phyloP scores from a whole-genome alignment of 306 rosid species.

The Boehmeria nivea region DNA sequence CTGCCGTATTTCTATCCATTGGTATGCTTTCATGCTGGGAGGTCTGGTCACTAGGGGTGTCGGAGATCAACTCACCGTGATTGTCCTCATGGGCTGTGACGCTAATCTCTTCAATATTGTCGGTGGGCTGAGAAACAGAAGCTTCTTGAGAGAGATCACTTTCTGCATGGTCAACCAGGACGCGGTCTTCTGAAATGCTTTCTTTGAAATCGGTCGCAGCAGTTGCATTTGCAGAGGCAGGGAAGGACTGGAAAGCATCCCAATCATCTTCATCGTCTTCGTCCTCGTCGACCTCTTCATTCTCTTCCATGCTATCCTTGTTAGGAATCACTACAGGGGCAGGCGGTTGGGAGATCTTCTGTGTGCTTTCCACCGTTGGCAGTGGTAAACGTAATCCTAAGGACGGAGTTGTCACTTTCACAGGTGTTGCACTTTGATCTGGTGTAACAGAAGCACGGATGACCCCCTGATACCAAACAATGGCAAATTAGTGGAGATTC shows the following conservation, averaged over 20 bases:
- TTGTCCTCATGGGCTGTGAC: slow-evolving; percentile 22
- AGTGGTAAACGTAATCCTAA: slow-evolving; percentile 64
- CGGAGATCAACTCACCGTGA: slow-evolving; percentile 21
- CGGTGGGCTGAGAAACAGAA: slow-evolving; percentile 19
- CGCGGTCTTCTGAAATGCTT: slow-evolving; percentile 11
- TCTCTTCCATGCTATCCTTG: slow-evolving; percentile 22
- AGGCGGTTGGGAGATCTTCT: slow-evolving; percentile 24
- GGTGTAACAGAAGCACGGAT: slow-evolving; percentile 84
- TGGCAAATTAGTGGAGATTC: neutral
- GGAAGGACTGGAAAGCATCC: slow-evolving; percentile 91
- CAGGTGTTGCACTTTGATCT: slow-evolving; percentile 42
- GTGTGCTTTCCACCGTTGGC: slow-evolving; percentile 37
- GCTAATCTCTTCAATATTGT: neutral
- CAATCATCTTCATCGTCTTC: slow-evolving; percentile 78
- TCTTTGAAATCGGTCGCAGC: slow-evolving; percentile 37
- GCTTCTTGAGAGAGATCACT: slow-evolving; percentile 33
- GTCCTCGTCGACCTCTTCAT: slow-evolving; percentile 32
- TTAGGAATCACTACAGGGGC: slow-evolving; percentile 16
- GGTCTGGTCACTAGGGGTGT: slow-evolving; percentile 3
- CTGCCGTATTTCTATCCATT: neutral
- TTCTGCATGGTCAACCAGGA: slow-evolving; percentile 21
- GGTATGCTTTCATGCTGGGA: slow-evolving; percentile 11
- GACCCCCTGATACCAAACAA: slow-evolving; percentile 44
- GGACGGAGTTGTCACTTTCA: slow-evolving; percentile 41
- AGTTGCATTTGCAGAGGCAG: slow-evolving; percentile 52